phyloP scores from a whole-genome alignment of 2,329 filamentous ascomycete genomes.

The Aspergillus fructus region DNA sequence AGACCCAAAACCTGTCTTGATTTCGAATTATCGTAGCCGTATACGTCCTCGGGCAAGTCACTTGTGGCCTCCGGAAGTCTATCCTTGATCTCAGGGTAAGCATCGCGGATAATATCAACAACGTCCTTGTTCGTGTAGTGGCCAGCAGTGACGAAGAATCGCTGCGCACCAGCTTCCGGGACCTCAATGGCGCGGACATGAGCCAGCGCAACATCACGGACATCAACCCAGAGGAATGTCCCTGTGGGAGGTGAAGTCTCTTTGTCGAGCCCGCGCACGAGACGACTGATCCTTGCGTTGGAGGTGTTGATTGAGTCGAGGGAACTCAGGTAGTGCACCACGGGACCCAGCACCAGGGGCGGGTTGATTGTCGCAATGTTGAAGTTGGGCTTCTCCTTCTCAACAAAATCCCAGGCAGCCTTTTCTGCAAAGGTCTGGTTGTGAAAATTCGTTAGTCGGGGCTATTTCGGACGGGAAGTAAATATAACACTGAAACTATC shows the following conservation, averaged over 20 bases:
- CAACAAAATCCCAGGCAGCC: constrained; percentile 65
- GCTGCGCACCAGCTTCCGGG: constrained; percentile 44
- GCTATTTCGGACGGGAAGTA: neutral
- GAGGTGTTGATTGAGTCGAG: constrained; percentile 70
- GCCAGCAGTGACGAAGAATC: constrained; percentile 47
- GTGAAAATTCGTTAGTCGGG: neutral
- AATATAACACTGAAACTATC: neutral
- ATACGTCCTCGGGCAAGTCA: constrained; percentile 31
- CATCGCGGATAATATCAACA: constrained; percentile 42
- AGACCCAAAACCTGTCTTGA: constrained; percentile 44
- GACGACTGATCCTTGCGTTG: constrained; percentile 64
- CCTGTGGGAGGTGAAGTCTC: constrained; percentile 58
- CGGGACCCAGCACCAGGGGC: constrained; percentile 63
- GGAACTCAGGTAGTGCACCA: constrained; percentile 63
- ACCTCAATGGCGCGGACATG: constrained; percentile 49
- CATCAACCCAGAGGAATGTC: constrained; percentile 59
- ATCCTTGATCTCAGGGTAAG: constrained; percentile 42
- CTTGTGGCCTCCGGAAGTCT: constrained; percentile 40
- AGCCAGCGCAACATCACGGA: constrained; percentile 49
- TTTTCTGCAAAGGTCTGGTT: constrained; percentile 59
- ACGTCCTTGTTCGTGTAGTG: constrained; percentile 44
- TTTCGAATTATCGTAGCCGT: constrained; percentile 39
- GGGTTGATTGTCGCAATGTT: constrained; percentile 62
- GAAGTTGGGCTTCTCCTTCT: constrained; percentile 58
- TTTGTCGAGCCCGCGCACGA: constrained; percentile 63